Base-by-base conservation (phyloP, 129 eudicot genomes). In the Erigeron canadensis region DNA sequence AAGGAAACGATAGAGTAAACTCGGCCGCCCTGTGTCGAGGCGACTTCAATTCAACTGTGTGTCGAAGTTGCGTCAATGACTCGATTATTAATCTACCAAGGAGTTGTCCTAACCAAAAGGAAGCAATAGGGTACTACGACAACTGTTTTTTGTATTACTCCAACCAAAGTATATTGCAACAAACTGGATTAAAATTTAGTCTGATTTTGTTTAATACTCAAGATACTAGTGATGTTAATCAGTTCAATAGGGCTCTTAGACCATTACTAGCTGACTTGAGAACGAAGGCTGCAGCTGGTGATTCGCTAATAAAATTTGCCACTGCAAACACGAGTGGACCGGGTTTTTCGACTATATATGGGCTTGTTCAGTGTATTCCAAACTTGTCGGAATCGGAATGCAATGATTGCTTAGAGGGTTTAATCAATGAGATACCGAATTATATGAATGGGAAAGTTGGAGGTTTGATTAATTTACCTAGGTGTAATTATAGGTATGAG, bases 81-180 rank as follows among this genome's bases (percentile, higher is more conserved):
- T 21, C 63, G 2, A 17, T 7, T 22, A 6, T 19, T 2, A 57
- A 10, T 9, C 3, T 57, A 2, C 63, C 38, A 57, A 28, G 21
- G 9, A 0, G 3, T 10, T 57, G 63, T 57, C 63, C 16, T 21
- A 57, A 57, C 39, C 38, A 57, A 21, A 57, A 21, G 13, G 63
- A 57, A 57, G 63, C 63, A 21, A 22, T 22, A 18, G 63, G 63
- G 8, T 57, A 57, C 63, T 57, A 57, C 63, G 63, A 57, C 16
- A 6, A 57, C 2, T 57, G 63, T 17, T 57, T 18, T 21, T 57
- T 57, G 10, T 17, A 21, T 9, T 57, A 57, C 63, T 57, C 63
- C 5, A 57, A 57, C 63, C 34, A 57, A 22, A 57, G 13, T 22
- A 9, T 57, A 57, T 10, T 57, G 39, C 6, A 13, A 57, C 34